Evolutionary conservation across 768 basidiomycete species (phyloP).

Genomic region (Boletus reticulatus): DNA sequence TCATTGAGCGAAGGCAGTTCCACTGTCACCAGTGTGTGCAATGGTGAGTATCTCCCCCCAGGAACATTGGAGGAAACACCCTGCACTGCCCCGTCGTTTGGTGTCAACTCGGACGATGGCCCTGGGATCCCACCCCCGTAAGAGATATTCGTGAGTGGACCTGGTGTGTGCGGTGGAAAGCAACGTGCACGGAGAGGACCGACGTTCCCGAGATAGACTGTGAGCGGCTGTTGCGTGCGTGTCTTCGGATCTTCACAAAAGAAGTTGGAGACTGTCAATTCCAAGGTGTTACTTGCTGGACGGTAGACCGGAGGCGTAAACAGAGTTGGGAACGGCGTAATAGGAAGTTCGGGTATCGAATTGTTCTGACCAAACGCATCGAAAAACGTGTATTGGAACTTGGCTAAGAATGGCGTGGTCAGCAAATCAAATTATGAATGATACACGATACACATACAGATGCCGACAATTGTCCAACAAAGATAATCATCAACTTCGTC

Average conservation of each 20-base stretch:
- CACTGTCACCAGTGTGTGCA: constrained; percentile 82
- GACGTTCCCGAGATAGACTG: constrained; percentile 86
- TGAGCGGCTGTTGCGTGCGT: constrained; percentile 63
- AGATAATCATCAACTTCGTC: constrained; percentile 95
- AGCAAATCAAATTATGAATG: constrained; percentile 11
- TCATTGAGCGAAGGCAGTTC: constrained; percentile 78
- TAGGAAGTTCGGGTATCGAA: constrained; percentile 71
- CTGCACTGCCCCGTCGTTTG: constrained; percentile 21
- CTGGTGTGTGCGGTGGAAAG: constrained; percentile 70
- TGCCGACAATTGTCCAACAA: constrained; percentile 95
- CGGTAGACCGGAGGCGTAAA: constrained; percentile 79
- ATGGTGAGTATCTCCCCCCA: constrained; percentile 50
- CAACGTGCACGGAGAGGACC: constrained; percentile 80
- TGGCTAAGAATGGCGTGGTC: constrained; percentile 49
- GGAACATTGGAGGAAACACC: constrained; percentile 23
- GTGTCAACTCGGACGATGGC: constrained; percentile 32
- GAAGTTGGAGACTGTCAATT: constrained; percentile 86
- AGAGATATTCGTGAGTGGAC: constrained; percentile 61
- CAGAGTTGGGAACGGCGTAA: constrained; percentile 88
- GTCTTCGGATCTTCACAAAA: constrained; percentile 76
- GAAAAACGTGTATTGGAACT: constrained; percentile 94
- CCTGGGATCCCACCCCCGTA: constrained; percentile 51
- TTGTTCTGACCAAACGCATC: constrained; percentile 82
- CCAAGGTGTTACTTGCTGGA: constrained; percentile 68
- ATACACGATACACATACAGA: constrained; percentile 57